Evolutionary conservation across 2,329 filamentous ascomycete genomes (phyloP).

Genomic region (Akanthomyces dipterigenus): DNA sequence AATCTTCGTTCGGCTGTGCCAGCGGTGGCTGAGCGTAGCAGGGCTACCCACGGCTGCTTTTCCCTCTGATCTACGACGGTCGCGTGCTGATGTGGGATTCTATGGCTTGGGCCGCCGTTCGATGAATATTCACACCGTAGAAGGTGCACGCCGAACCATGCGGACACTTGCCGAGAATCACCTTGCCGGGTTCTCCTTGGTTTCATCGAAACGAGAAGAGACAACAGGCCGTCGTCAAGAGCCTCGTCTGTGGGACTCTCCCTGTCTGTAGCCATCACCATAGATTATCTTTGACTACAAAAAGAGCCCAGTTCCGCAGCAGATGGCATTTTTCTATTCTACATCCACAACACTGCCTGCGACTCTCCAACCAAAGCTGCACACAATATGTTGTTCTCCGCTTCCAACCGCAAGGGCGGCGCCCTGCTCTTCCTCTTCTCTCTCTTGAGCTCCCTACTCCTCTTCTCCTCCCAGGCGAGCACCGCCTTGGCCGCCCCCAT

Average conservation of each 20-base stretch:
- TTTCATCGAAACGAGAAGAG: not conserved
- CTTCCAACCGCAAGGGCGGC: not conserved
- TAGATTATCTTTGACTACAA: not conserved
- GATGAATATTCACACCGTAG: not conserved
- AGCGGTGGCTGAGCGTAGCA: not conserved
- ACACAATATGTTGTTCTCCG: not conserved
- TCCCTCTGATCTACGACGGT: not conserved
- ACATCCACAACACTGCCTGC: not conserved
- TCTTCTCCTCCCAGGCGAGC: not conserved
- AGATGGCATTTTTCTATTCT: not conserved
- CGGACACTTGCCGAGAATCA: not conserved
- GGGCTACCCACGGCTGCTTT: not conserved
- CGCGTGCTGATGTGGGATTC: not conserved
- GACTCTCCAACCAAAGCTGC: not conserved
- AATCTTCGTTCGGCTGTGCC: not conserved
- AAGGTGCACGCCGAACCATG: not conserved
- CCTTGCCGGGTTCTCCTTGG: not conserved
- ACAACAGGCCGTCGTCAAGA: not conserved
- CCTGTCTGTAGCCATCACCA: not conserved
- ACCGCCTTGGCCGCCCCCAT: not conserved
- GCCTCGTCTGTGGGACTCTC: not conserved
- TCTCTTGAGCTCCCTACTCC: not conserved
- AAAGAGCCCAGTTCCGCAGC: not conserved
- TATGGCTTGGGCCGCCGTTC: not conserved
- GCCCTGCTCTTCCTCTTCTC: not conserved